These are phyloP conservation scores for Pleurotus pulmonarius DNA, from an alignment of 768 basidiomycete genomes.

Conservation along the genomic window DNA sequence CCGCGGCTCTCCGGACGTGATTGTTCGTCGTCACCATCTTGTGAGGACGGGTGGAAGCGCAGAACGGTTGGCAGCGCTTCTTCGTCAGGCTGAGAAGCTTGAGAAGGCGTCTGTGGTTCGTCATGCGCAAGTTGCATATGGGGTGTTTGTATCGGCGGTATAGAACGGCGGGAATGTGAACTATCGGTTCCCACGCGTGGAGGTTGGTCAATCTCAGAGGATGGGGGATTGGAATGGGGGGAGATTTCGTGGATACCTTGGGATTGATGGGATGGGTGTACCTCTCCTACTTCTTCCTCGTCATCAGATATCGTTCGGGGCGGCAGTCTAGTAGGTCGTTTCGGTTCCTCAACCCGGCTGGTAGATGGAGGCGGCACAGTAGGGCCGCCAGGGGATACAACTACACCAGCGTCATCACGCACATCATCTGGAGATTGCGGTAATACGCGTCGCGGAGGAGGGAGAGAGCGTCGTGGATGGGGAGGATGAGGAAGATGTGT, in stretches of 20 bases:
- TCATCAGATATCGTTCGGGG: background rate
- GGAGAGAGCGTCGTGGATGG: slow-evolving; percentile 12
- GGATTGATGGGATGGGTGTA: no score
- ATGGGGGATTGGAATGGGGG: background rate
- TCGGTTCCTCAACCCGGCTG: background rate
- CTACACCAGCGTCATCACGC: slow-evolving; percentile 5
- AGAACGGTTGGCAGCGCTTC: slow-evolving; percentile 29
- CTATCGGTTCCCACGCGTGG: background rate
- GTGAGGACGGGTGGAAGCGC: slow-evolving; percentile 10
- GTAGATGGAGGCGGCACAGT: background rate
- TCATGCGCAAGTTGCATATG: background rate
- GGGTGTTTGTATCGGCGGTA: slow-evolving; percentile 3
- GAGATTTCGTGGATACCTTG: background rate
- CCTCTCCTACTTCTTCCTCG: slow-evolving; percentile 4
- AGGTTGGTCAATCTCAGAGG: background rate
- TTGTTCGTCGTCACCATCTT: background rate
- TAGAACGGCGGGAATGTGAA: background rate
- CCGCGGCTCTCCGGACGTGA: background rate
- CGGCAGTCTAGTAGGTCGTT: background rate
- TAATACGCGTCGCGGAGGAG: slow-evolving; percentile 17
- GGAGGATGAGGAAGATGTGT: background rate
- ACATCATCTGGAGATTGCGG: slow-evolving; percentile 7
- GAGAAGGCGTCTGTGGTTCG: slow-evolving; percentile 4
- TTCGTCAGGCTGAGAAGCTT: slow-evolving; percentile 18
- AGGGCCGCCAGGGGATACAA: slow-evolving; percentile 5